Percentiles rank a stretch among this genome's conserved stretches.
phyloP scores from a whole-genome alignment of 2,329 filamentous ascomycete species.

The Fusarium multiceps region DNA sequence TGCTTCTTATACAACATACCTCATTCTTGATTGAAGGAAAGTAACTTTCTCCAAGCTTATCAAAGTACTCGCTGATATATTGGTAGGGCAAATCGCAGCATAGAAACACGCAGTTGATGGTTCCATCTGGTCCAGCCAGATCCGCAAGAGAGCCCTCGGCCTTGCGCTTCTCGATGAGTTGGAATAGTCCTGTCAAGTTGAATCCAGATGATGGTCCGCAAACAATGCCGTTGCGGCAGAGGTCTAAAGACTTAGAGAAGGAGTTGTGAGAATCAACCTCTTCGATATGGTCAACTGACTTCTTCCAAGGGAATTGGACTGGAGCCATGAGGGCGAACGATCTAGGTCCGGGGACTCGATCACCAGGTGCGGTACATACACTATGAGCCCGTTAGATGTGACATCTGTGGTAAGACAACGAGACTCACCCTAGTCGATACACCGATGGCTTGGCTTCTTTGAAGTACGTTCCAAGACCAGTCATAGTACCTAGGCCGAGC shows the following conservation, averaged over 20 bases:
- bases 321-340: slow-evolving; percentile 61
- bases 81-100: slow-evolving; percentile 74
- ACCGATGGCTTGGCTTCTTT: slow-evolving; percentile 62
- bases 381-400: slow-evolving; percentile 49
- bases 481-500: slow-evolving; percentile 53
- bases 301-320: slow-evolving; percentile 68
- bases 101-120: slow-evolving; percentile 66
- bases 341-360: slow-evolving; percentile 69
- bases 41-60: slow-evolving; percentile 60
- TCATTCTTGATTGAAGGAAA: slow-evolving; percentile 63
- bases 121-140: slow-evolving; percentile 57
- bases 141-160: slow-evolving; percentile 55
- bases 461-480: slow-evolving; percentile 62
- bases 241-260: slow-evolving; percentile 62
- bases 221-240: slow-evolving; percentile 68
- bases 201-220: slow-evolving; percentile 72
- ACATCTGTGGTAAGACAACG: rapidly evolving
- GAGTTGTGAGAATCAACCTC: slow-evolving; percentile 67
- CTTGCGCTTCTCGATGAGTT: slow-evolving; percentile 63
- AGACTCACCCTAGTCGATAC: slow-evolving; percentile 48
- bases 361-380: slow-evolving; percentile 67
- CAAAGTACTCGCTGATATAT: slow-evolving; percentile 70
- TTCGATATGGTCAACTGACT: slow-evolving; percentile 65
- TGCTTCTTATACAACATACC: slow-evolving; percentile 28
- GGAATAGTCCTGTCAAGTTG: slow-evolving; percentile 63